These are phyloP conservation scores for Aureobasidium sp. DNA, from an alignment of 2,329 filamentous ascomycete genomes.

Conservation along the genomic window DNA sequence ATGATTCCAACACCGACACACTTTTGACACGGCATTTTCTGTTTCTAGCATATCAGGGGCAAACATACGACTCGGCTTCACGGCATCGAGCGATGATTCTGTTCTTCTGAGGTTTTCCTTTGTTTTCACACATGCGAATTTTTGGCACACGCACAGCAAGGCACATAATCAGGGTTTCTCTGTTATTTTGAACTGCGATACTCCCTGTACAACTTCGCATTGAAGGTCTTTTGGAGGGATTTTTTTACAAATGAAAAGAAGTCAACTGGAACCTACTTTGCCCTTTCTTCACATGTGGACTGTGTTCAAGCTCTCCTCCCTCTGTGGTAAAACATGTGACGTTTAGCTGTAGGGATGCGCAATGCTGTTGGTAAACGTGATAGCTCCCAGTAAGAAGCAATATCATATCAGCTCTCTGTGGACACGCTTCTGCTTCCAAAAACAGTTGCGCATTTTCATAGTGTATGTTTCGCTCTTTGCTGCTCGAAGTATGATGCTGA, in stretches of 20 bases:
- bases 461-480: too few species aligned
- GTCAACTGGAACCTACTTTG: not conserved
- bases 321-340: too few species aligned
- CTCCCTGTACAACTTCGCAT: not conserved
- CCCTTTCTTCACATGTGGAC: not conserved
- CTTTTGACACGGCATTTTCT: not conserved
- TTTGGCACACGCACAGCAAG: not conserved
- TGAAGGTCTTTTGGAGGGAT: not conserved
- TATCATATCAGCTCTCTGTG: too few species aligned
- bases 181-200: not conserved
- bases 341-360: too few species aligned
- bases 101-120: not conserved
- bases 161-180: constrained; percentile 5
- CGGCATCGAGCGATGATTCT: constrained; percentile 3
- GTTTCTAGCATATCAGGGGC: not conserved
- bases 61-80: not conserved
- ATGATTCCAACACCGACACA: not conserved
- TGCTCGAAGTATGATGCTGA: too few species aligned
- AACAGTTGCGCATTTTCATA: too few species aligned
- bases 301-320: too few species aligned
- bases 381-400: too few species aligned
- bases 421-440: too few species aligned
- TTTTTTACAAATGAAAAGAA: constrained; percentile 12
- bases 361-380: too few species aligned
- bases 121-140: not conserved